Evolutionary conservation across 1,139 yeast genomes (phyloP).

Genomic region (Arxiozyma telluris): DNA sequence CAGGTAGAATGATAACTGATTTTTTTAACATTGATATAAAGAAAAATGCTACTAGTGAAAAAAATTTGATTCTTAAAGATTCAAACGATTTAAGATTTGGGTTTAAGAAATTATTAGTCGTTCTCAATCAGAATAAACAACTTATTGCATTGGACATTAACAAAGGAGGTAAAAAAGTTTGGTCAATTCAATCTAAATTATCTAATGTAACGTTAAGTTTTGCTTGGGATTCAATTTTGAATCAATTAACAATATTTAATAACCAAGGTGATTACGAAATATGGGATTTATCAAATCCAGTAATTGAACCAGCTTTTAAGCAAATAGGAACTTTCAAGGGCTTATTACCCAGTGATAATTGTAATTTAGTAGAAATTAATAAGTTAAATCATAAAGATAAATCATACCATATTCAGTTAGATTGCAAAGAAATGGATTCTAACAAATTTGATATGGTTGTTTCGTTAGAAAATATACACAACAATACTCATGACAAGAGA

Average conservation of each 20-base stretch:
- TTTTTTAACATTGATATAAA: constrained; percentile 14
- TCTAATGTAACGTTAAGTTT: background rate
- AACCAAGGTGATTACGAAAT: background rate
- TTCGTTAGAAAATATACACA: background rate
- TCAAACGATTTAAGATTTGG: constrained; percentile 37
- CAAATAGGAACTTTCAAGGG: background rate
- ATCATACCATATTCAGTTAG: constrained; percentile 2
- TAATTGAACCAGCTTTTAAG: background rate
- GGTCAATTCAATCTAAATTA: constrained; percentile 31
- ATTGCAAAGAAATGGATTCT: background rate
- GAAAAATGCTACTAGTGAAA: constrained; percentile 5
- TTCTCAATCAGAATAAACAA: constrained; percentile 37
- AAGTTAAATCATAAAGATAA: background rate
- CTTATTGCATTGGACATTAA: constrained; percentile 38
- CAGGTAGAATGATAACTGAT: constrained; percentile 9
- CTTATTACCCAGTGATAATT: background rate
- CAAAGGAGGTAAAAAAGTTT: constrained; percentile 33
- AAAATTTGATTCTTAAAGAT: constrained; percentile 11
- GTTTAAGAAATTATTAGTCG: constrained; percentile 39
- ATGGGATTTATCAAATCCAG: background rate
- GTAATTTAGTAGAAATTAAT: background rate
- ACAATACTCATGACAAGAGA: background rate
- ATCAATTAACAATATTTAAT: background rate
- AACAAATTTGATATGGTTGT: constrained; percentile 4
- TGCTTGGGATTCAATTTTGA: background rate